Conservation (phyloP, 2,329 filamentous ascomycete species). For the Arthrinium phaeospermum region DNA sequence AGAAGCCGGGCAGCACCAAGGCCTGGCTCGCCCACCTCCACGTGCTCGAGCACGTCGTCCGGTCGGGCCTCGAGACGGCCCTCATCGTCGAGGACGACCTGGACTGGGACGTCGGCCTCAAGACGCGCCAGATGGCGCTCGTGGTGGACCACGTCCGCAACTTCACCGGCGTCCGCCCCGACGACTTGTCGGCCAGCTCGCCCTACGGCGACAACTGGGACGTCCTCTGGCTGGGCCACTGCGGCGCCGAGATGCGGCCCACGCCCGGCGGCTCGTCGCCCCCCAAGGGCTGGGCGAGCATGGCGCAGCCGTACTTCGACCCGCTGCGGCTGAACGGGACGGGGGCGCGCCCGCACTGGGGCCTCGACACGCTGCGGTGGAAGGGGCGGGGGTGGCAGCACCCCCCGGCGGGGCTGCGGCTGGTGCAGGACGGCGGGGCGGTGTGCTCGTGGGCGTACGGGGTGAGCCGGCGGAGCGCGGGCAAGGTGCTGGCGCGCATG, state of each 20-base stretch:
- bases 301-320: neutral
- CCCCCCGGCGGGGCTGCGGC: conserved; percentile 30
- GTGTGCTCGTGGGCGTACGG: conserved; percentile 41
- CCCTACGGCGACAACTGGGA: conserved; percentile 40
- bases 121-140: conserved; percentile 36
- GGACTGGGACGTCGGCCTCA: conserved; percentile 46
- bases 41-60: conserved; percentile 36
- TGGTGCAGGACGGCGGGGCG: conserved; percentile 33
- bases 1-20: conserved; percentile 29
- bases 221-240: conserved; percentile 46
- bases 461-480: conserved; percentile 37
- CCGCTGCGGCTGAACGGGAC: conserved; percentile 12
- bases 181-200: conserved; percentile 31
- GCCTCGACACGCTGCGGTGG: neutral
- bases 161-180: conserved; percentile 28
- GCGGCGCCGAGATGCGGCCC: conserved; percentile 37
- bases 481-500: conserved; percentile 38
- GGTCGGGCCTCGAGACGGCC: conserved; percentile 38
- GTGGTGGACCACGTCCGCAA: conserved; percentile 39
- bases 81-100: conserved; percentile 48
- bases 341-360: neutral
- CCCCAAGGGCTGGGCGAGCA: conserved; percentile 30
- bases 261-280: conserved; percentile 29
- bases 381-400: neutral
- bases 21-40: conserved; percentile 41